Evolutionary conservation across 305 asterid species (phyloP).

Genomic region (Fraxinus dipetala): DNA sequence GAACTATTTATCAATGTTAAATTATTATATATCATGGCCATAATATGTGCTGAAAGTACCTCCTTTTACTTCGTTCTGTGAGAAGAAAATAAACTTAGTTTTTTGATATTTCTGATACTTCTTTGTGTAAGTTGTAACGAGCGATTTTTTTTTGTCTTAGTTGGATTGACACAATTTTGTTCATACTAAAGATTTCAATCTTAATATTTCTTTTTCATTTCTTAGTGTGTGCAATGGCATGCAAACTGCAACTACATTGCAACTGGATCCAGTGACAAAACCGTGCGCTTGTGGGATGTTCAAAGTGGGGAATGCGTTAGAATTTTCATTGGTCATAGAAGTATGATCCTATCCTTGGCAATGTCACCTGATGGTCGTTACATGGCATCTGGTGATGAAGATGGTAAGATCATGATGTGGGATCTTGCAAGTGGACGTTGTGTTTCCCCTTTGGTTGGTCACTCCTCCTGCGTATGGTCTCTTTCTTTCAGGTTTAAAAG

Average conservation of each 20-base stretch:
- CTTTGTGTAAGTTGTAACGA: neutral
- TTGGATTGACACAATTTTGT: neutral
- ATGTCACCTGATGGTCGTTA: constrained; percentile 97
- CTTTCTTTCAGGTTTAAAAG: constrained; percentile 76
- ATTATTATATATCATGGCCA: neutral
- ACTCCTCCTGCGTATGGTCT: constrained; percentile 92
- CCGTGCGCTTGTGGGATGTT: constrained; percentile 95
- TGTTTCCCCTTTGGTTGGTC: constrained; percentile 85
- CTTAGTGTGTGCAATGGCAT: constrained; percentile 95
- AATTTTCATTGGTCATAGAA: constrained; percentile 87
- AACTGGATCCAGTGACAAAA: constrained; percentile 96
- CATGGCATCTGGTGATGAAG: constrained; percentile 99
- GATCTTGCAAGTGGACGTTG: constrained; percentile 93
- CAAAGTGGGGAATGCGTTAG: constrained; percentile 93
- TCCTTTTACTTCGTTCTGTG: neutral
- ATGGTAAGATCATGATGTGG: constrained; percentile 97
- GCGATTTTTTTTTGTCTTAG: neutral
- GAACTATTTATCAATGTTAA: neutral
- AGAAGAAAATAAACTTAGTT: neutral
- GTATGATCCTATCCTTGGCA: constrained; percentile 79
- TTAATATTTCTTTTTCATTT: constrained; percentile 11
- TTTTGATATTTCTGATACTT: neutral
- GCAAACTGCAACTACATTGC: constrained; percentile 91
- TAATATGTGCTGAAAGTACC: neutral
- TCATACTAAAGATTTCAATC: neutral